These are phyloP conservation scores for Kazachstania martiniae DNA, from an alignment of 805 yeast genomes.

Conservation along the genomic window DNA sequence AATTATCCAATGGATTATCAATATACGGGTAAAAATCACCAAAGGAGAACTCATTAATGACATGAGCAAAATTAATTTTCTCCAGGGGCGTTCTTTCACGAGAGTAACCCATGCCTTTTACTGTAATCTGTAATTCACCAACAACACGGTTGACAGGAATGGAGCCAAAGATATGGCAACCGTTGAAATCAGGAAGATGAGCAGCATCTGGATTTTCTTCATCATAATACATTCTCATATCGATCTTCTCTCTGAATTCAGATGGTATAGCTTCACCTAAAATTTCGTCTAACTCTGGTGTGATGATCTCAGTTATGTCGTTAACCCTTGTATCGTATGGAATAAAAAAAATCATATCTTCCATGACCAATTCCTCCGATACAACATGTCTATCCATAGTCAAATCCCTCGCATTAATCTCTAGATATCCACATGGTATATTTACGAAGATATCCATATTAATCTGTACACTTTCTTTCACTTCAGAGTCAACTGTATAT, in stretches of 20 bases:
- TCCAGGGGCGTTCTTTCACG: constrained; percentile 36
- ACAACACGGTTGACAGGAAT: constrained; percentile 76
- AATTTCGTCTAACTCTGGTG: constrained; percentile 59
- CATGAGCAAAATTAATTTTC: constrained; percentile 69
- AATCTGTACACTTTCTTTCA: constrained; percentile 49
- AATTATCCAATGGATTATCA: constrained; percentile 77
- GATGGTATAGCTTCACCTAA: constrained; percentile 58
- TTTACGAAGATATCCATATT: constrained; percentile 74
- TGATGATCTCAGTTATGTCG: constrained; percentile 34
- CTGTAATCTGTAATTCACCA: constrained; percentile 80
- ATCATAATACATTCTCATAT: constrained; percentile 20
- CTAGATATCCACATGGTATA: constrained; percentile 71
- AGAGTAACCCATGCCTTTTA: constrained; percentile 62
- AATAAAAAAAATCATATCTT: constrained; percentile 47
- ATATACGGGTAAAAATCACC: constrained; percentile 84
- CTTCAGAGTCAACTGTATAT: constrained; percentile 57
- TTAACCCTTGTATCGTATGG: constrained; percentile 42
- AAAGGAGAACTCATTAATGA: constrained; percentile 76
- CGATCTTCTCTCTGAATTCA: constrained; percentile 40
- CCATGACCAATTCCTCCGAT: constrained; percentile 59
- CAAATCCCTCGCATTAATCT: constrained; percentile 65
- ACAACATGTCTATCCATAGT: constrained; percentile 75
- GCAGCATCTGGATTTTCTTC: constrained; percentile 8
- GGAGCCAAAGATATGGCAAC: constrained; percentile 78
- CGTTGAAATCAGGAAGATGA: constrained; percentile 44